These are phyloP conservation scores for Botrytis byssoidea DNA, from an alignment of 2,329 filamentous ascomycete genomes.

Conservation along the genomic window DNA sequence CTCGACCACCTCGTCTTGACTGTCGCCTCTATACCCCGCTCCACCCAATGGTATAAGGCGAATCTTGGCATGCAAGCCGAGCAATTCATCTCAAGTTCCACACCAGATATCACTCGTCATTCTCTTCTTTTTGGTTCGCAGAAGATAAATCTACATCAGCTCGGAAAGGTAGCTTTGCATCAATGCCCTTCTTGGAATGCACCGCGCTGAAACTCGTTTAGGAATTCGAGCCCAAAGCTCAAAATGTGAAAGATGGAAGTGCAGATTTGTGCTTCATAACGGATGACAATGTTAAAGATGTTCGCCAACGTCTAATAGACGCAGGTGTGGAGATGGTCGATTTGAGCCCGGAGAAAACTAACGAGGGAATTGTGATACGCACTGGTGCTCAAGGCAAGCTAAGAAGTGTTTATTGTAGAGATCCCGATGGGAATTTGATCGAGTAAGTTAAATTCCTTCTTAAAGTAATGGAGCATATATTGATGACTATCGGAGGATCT, in stretches of 20 bases:
- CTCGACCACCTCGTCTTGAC: slow-evolving; percentile 63
- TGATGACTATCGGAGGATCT: slow-evolving; percentile 23
- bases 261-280: slow-evolving; percentile 61
- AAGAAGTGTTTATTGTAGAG: slow-evolving; percentile 58
- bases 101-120: slow-evolving; percentile 44
- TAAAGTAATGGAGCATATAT: slow-evolving; percentile 1
- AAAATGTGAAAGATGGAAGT: slow-evolving; percentile 52
- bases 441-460: slow-evolving; percentile 45
- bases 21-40: slow-evolving; percentile 49
- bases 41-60: slow-evolving; percentile 54
- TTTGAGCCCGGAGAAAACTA: slow-evolving; percentile 29
- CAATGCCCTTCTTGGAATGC: not conserved
- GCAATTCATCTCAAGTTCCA: slow-evolving; percentile 47
- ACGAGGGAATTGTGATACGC: slow-evolving; percentile 53
- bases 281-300: slow-evolving; percentile 48
- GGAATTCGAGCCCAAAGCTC: slow-evolving; percentile 61
- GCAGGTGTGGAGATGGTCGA: slow-evolving; percentile 48
- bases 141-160: slow-evolving; percentile 62
- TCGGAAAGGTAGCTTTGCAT: slow-evolving; percentile 42
- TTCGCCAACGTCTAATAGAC: slow-evolving; percentile 44
- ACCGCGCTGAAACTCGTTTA: not conserved
- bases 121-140: slow-evolving; percentile 57
- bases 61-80: slow-evolving; percentile 57
- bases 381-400: slow-evolving; percentile 56
- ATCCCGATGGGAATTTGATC: slow-evolving; percentile 61